phyloP scores from a whole-genome alignment of 352 stramenopile genomes.

The Phytophthora podocarpi region DNA sequence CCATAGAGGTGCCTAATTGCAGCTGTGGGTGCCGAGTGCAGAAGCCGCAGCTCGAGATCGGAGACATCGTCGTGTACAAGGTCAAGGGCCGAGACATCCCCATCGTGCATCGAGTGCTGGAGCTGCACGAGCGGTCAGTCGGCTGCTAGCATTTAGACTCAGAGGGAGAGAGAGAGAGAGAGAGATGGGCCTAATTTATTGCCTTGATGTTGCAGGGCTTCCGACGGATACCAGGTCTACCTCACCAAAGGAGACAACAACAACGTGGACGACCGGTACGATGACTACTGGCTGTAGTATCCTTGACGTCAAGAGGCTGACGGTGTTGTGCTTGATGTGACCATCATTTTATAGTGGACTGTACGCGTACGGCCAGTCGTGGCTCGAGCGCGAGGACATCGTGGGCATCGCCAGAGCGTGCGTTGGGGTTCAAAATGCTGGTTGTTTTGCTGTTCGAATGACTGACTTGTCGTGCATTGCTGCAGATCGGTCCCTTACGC shows the following conservation, averaged over 20 bases:
- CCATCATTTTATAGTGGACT: constrained; percentile 70
- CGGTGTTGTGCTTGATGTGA: constrained; percentile 1
- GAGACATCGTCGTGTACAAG: constrained; percentile 96
- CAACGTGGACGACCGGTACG: constrained; percentile 95
- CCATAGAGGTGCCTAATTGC: background rate
- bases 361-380: constrained; percentile 98
- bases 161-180: background rate
- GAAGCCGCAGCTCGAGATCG: constrained; percentile 81
- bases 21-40: constrained; percentile 19
- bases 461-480: constrained; percentile 13
- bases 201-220: constrained; percentile 39
- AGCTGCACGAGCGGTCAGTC: constrained; percentile 92
- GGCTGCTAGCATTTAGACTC: background rate
- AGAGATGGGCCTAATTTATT: constrained; percentile 5
- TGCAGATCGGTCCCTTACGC: constrained; percentile 95
- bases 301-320: background rate
- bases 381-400: constrained; percentile 98
- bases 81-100: constrained; percentile 99
- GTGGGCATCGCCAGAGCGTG: constrained; percentile 94
- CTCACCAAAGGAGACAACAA: constrained; percentile 99
- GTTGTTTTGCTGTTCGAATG: background rate
- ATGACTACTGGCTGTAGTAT: background rate
- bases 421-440: constrained; percentile 16
- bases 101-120: constrained; percentile 98
- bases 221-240: constrained; percentile 92